A percentile compares a stretch with the other conserved stretches of the same genome.
These are phyloP conservation scores for Fulvia fulva DNA, from an alignment of 2,329 filamentous ascomycete genomes.

Conservation along the genomic window DNA sequence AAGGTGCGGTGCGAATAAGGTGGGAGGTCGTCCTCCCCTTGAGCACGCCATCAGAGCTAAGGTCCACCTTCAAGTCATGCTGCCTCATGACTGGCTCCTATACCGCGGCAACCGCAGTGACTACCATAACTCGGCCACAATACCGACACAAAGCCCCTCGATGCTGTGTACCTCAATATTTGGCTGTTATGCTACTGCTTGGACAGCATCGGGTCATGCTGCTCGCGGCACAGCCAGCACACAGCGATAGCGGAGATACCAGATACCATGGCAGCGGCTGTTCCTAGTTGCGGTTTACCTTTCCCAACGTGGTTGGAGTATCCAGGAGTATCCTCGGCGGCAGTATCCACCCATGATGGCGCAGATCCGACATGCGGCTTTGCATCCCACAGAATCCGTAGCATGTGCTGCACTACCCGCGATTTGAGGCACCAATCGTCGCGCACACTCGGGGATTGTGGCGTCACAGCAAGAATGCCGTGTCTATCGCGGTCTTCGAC, in stretches of 20 bases:
- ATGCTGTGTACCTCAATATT: neutral
- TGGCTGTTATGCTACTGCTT: neutral
- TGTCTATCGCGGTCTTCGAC: too few species aligned
- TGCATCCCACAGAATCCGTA: neutral
- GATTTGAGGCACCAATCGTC: too few species aligned
- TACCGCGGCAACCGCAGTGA: neutral
- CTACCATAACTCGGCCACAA: neutral
- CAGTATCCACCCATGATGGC: neutral
- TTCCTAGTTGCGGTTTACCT: neutral
- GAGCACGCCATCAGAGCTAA: constrained; percentile 3
- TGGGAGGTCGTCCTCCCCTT: neutral
- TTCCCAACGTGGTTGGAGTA: neutral
- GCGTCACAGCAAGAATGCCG: too few species aligned
- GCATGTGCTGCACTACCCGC: neutral
- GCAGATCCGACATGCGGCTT: neutral
- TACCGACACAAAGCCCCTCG: neutral
- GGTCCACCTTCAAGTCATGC: neutral
- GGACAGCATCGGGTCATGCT: neutral
- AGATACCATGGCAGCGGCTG: neutral
- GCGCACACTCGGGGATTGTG: too few species aligned
- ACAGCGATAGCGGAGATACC: neutral
- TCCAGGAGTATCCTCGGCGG: neutral
- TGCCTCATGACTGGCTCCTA: neutral
- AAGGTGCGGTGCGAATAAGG: constrained; percentile 1
- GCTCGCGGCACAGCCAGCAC: neutral